Evolutionary conservation across 768 basidiomycete species (phyloP).

Genomic region (Pulveroboletus frians): DNA sequence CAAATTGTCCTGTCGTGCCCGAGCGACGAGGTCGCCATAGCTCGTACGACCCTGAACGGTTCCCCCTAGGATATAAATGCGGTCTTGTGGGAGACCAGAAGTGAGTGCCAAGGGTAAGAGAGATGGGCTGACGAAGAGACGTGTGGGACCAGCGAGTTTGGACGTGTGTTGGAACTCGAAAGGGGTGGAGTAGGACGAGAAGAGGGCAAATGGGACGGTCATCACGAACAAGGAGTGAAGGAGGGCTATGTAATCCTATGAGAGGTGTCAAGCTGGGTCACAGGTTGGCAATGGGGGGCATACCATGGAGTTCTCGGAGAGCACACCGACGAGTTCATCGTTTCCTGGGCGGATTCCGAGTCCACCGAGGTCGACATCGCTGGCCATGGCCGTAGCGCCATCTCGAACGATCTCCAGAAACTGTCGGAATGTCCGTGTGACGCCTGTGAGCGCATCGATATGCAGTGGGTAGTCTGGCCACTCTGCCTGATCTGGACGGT

Average conservation of each 20-base stretch:
- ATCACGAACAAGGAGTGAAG: conserved; percentile 45
- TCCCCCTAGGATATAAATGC: conserved; percentile 49
- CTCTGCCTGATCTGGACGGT: conserved; percentile 46
- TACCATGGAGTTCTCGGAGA: conserved; percentile 67
- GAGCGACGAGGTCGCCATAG: conserved; percentile 41
- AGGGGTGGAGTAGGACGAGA: conserved; percentile 51
- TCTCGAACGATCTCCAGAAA: conserved; percentile 48
- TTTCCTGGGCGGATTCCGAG: conserved; percentile 45
- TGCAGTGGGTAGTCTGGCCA: conserved; percentile 55
- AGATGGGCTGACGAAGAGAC: conserved; percentile 48
- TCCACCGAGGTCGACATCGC: conserved; percentile 46
- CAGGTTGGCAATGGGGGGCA: background rate
- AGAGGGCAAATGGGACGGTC: conserved; percentile 48
- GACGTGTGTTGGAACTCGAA: conserved; percentile 52
- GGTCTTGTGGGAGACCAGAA: conserved; percentile 35
- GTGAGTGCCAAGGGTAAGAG: conserved; percentile 40
- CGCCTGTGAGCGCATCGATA: conserved; percentile 51
- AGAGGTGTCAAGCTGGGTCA: background rate
- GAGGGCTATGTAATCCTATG: conserved; percentile 52
- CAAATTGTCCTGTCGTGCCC: conserved; percentile 33
- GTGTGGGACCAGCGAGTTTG: conserved; percentile 43
- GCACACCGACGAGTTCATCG: conserved; percentile 61
- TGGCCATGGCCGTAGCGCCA: conserved; percentile 52
- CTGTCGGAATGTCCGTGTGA: conserved; percentile 41
- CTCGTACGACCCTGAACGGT: conserved; percentile 36